phyloP scores from a whole-genome alignment of 352 stramenopile species.

The Pythium rishiriense region DNA sequence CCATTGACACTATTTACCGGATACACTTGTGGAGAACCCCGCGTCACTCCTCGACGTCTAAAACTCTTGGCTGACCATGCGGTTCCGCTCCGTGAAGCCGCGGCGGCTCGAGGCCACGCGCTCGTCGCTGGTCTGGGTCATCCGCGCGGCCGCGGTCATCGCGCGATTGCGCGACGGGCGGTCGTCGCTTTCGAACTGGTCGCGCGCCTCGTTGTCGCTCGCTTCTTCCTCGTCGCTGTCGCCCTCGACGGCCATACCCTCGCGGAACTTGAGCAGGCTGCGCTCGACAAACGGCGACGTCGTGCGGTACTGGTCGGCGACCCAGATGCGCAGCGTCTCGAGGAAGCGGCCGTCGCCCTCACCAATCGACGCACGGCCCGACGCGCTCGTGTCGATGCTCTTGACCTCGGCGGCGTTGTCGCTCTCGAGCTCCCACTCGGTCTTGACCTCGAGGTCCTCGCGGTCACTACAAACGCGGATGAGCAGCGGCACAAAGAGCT shows the following conservation, averaged over 20 bases:
- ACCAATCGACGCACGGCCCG: conserved; percentile 40
- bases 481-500: conserved; percentile 78
- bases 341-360: conserved; percentile 73
- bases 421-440: conserved; percentile 82
- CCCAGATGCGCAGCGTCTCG: conserved; percentile 84
- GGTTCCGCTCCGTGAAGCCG: conserved; percentile 52
- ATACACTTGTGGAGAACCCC: too few species aligned
- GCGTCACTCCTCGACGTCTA: conserved; percentile 22
- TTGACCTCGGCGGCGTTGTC: conserved; percentile 68
- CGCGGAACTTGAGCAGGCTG: conserved; percentile 78
- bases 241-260: conserved; percentile 56
- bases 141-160: conserved; percentile 19
- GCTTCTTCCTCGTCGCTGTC: conserved; percentile 38
- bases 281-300: conserved; percentile 86
- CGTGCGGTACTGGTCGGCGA: conserved; percentile 83
- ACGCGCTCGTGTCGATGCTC: conserved; percentile 40
- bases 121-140: conserved; percentile 24
- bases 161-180: conserved; percentile 20
- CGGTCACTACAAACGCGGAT: conserved; percentile 77
- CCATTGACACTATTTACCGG: too few species aligned
- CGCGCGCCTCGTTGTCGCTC: conserved; percentile 19
- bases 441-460: conserved; percentile 84
- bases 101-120: conserved; percentile 40
- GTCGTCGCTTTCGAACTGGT: conserved; percentile 21
- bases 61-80: conserved; percentile 58